Evolutionary conservation across 2,329 filamentous ascomycete species (phyloP).

Genomic region (Curvularia sp.): DNA sequence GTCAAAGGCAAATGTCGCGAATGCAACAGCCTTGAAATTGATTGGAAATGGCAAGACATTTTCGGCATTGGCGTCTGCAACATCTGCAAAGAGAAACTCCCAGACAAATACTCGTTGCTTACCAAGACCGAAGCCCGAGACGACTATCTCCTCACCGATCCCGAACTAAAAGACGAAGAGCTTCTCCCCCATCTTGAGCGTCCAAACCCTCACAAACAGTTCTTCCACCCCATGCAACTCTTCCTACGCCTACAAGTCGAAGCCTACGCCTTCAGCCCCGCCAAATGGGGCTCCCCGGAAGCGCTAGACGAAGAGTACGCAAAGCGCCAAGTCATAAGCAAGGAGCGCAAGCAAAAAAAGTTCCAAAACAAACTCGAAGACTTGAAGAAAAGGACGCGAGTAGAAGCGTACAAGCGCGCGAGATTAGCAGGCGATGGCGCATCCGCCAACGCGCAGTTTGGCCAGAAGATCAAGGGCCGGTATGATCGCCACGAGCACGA

Average conservation of each 20-base stretch:
- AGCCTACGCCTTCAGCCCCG: conserved; percentile 80
- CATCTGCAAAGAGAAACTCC: conserved; percentile 84
- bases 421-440: conserved; percentile 54
- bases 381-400: conserved; percentile 89
- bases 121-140: conserved; percentile 97
- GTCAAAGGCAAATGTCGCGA: conserved; percentile 79
- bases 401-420: conserved; percentile 80
- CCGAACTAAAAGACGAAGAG: conserved; percentile 87
- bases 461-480: conserved; percentile 71
- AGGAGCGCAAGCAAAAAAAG: conserved; percentile 85
- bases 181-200: conserved; percentile 85
- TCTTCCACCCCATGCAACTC: conserved; percentile 99
- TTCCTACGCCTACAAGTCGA: conserved; percentile 94
- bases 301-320: conserved; percentile 89
- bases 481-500: conserved; percentile 84
- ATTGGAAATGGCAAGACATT: conserved; percentile 92
- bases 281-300: conserved; percentile 90
- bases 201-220: conserved; percentile 93
- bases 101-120: conserved; percentile 92
- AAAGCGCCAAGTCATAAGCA: conserved; percentile 78
- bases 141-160: conserved; percentile 94
- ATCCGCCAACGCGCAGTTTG: conserved; percentile 64
- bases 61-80: conserved; percentile 79
- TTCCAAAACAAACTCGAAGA: conserved; percentile 90
- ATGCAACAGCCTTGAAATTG: conserved; percentile 84